Conservation (phyloP, 345 rosid species). For the Crucihimalaya himalaica region DNA sequence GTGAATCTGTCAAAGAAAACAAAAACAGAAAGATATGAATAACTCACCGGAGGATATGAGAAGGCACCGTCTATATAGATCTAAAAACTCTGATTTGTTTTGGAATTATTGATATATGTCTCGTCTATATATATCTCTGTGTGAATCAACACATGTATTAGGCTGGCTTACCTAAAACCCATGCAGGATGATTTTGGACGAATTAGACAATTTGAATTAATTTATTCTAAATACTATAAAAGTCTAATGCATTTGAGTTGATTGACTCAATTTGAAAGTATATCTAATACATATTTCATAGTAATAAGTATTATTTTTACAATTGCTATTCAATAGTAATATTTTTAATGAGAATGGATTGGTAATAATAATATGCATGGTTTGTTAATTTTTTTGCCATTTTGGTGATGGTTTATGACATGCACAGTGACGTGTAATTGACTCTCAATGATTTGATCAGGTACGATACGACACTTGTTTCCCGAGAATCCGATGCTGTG, state of each 20-base stretch:
- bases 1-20: background rate
- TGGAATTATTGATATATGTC: slow-evolving; percentile 2
- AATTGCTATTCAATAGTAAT: background rate
- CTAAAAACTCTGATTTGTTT: slow-evolving; percentile 9
- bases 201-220: slow-evolving; percentile 14
- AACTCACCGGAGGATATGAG: slow-evolving; percentile 27
- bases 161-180: slow-evolving; percentile 27
- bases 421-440: slow-evolving; percentile 27
- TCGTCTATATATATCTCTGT: slow-evolving; percentile 22
- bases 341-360: background rate
- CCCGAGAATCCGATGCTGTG: background rate
- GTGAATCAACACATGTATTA: background rate
- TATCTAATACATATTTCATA: background rate
- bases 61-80: slow-evolving; percentile 21
- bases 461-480: background rate
- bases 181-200: slow-evolving; percentile 25
- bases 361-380: slow-evolving; percentile 2
- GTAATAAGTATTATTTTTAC: background rate
- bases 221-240: background rate
- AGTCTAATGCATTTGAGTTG: background rate
- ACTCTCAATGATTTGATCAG: slow-evolving; percentile 28
- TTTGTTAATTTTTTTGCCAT: background rate
- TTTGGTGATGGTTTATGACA: background rate
- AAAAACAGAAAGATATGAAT: background rate
- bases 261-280: background rate